Evolutionary conservation across 768 basidiomycete genomes (phyloP).

Genomic region (Suillus plorans): DNA sequence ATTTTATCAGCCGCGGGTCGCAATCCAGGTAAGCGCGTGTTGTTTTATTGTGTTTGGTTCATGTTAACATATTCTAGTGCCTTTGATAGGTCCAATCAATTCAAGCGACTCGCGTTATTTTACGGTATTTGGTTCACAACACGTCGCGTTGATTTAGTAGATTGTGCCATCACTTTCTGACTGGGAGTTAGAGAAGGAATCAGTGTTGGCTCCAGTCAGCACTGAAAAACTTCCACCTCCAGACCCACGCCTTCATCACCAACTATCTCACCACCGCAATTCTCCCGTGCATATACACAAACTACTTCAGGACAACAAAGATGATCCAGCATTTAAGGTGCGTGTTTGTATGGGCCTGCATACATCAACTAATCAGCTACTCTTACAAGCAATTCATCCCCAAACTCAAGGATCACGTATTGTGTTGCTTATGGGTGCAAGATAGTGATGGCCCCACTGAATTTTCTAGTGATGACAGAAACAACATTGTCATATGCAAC

Average conservation of each 20-base stretch:
- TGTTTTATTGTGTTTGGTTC: too few species aligned
- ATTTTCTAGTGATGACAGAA: constrained; percentile 12
- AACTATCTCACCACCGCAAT: constrained; percentile 1
- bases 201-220: too few species aligned
- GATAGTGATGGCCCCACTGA: constrained; percentile 10
- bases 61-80: too few species aligned
- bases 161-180: too few species aligned
- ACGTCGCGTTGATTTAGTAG: too few species aligned
- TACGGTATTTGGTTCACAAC: too few species aligned
- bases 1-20: too few species aligned
- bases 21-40: too few species aligned
- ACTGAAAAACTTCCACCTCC: constrained; percentile 7
- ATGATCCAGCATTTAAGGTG: constrained; percentile 16
- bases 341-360: neutral
- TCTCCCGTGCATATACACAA: neutral
- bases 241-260: neutral
- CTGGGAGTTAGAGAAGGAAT: too few species aligned
- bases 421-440: constrained; percentile 9
- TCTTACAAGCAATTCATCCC: constrained; percentile 12
- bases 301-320: neutral
- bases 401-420: constrained; percentile 16
- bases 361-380: too few species aligned
- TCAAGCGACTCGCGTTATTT: too few species aligned
- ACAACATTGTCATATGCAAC: constrained; percentile 14
- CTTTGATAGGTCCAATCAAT: too few species aligned